Evolutionary conservation across 2,329 filamentous ascomycete genomes (phyloP).

Genomic region (Fusarium sp.): DNA sequence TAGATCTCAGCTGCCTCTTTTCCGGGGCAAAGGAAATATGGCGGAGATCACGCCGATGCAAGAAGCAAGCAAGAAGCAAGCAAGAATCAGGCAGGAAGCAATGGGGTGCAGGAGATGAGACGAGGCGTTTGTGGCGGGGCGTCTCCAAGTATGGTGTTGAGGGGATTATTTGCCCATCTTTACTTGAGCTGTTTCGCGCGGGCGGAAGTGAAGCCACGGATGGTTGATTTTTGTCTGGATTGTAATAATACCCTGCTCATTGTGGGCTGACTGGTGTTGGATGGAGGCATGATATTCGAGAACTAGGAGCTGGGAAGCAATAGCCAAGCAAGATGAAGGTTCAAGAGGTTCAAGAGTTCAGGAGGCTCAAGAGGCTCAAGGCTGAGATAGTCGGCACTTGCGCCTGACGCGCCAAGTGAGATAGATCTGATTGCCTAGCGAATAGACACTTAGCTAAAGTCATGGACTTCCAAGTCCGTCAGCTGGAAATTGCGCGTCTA

Average conservation of each 20-base stretch:
- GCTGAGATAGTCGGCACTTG: constrained; percentile 12
- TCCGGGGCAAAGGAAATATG: constrained; percentile 21
- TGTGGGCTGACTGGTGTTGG: constrained; percentile 34
- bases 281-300: constrained; percentile 8
- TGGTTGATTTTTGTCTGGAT: constrained; percentile 28
- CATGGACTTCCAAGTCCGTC: background rate
- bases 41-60: constrained; percentile 8
- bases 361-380: background rate
- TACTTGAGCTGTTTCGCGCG: constrained; percentile 17
- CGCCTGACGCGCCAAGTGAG: constrained; percentile 12
- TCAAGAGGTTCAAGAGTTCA: background rate
- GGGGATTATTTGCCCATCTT: constrained; percentile 8
- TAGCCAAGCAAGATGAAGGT: background rate
- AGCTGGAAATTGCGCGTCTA: background rate
- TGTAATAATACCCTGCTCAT: constrained; percentile 45
- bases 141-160: constrained; percentile 1
- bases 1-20: constrained; percentile 16
- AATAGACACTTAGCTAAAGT: constrained; percentile 22
- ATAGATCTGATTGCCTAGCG: constrained; percentile 13
- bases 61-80: constrained; percentile 3
- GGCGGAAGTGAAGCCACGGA: constrained; percentile 26
- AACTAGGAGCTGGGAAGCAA: background rate
- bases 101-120: constrained; percentile 20
- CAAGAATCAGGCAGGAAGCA: background rate
- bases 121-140: constrained; percentile 20